phyloP scores from a whole-genome alignment of 2,329 filamentous ascomycete species.

The Penicillium palitans region DNA sequence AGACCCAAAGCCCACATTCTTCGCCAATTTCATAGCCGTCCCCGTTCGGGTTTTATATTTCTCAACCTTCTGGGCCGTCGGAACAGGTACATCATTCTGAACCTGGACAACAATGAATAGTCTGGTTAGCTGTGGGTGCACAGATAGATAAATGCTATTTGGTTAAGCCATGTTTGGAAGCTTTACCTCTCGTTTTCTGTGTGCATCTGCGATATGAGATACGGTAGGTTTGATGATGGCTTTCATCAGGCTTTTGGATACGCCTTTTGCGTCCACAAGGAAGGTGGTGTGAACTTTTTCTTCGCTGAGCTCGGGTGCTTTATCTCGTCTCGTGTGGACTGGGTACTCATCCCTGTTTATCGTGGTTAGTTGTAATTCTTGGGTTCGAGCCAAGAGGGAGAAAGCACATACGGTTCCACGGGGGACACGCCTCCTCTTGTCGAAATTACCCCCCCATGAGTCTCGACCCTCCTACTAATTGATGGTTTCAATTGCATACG shows the following conservation, averaged over 20 bases:
- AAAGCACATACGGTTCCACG: neutral
- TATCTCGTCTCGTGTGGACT: neutral
- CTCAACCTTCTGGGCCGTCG: neutral
- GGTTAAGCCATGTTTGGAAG: neutral
- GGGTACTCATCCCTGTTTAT: neutral
- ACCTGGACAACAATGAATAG: neutral
- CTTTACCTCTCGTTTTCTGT: neutral
- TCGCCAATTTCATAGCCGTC: constrained; percentile 2
- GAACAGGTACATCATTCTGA: neutral
- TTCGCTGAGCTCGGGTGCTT: neutral
- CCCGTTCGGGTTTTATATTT: neutral
- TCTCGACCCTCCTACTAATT: neutral
- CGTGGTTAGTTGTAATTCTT: neutral
- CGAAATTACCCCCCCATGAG: neutral
- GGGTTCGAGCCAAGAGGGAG: neutral
- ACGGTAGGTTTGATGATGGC: constrained; percentile 12
- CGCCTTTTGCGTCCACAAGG: neutral
- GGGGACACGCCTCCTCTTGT: neutral
- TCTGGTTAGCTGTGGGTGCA: neutral
- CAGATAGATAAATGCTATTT: neutral
- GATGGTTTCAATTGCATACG: neutral
- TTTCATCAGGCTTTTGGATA: constrained; percentile 5
- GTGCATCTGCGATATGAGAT: constrained; percentile 8
- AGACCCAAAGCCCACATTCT: constrained; percentile 5
- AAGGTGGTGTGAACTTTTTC: neutral